Conservation (phyloP, 352 stramenopile species). For the Globisporangium okanoganense region DNA sequence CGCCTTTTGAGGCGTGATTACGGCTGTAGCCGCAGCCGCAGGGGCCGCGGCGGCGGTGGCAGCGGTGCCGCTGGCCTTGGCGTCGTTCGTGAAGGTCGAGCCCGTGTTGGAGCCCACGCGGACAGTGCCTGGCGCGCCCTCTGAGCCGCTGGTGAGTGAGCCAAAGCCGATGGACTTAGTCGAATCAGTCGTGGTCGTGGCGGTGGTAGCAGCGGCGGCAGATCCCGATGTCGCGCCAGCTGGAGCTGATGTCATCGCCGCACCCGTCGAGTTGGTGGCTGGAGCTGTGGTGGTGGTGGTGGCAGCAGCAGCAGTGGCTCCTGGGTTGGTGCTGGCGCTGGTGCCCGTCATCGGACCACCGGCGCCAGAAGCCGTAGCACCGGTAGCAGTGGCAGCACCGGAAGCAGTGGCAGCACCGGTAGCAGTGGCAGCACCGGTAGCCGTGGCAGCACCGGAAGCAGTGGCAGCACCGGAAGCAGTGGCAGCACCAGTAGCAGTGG, state of each 20-base stretch:
- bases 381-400: neutral
- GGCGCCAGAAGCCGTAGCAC: neutral
- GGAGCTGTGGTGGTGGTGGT: neutral
- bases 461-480: too few species aligned
- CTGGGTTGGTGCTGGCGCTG: constrained; percentile 1
- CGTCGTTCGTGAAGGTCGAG: constrained; percentile 18
- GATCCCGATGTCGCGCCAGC: neutral
- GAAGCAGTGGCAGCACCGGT: too few species aligned
- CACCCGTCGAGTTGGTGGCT: neutral
- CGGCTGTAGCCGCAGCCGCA: neutral
- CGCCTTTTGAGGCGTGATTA: neutral
- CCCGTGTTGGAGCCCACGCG: constrained; percentile 11
- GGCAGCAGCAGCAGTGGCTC: neutral
- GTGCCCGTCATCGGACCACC: neutral
- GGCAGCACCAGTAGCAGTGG: too few species aligned
- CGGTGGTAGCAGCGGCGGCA: neutral
- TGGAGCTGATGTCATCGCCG: neutral
- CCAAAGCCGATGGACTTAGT: constrained; percentile 16
- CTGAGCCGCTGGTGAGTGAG: constrained; percentile 5
- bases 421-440: too few species aligned
- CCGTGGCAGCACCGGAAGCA: too few species aligned
- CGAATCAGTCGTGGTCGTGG: neutral
- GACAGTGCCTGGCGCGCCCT: constrained; percentile 9
- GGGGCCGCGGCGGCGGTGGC: constrained; percentile 2
- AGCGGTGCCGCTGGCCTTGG: neutral